A percentile compares a stretch with the other conserved stretches of the same genome.
Evolutionary conservation across 768 basidiomycete genomes (phyloP).

Genomic region (Boletus pseudo-olivaceus): DNA sequence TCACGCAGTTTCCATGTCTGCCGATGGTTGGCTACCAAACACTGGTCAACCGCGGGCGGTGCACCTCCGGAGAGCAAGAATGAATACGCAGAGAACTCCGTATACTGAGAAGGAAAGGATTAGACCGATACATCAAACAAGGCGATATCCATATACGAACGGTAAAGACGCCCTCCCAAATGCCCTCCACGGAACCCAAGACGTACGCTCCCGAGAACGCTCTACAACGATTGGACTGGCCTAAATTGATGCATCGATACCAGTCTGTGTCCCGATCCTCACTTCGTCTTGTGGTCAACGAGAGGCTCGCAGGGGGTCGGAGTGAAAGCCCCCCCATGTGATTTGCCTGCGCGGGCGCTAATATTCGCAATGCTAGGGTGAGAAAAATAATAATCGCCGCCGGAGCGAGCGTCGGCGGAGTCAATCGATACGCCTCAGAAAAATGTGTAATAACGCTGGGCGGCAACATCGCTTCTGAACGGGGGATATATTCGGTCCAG

Average conservation of each 20-base stretch:
- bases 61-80: slow-evolving; percentile 66
- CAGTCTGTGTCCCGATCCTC: slow-evolving; percentile 72
- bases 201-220: slow-evolving; percentile 46
- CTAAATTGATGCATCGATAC: slow-evolving; percentile 49
- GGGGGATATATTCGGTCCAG: slow-evolving; percentile 57
- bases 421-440: slow-evolving; percentile 42
- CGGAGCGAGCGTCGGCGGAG: slow-evolving; percentile 59
- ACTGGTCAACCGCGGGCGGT: slow-evolving; percentile 65
- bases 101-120: slow-evolving; percentile 47
- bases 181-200: slow-evolving; percentile 69
- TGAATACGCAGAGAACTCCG: slow-evolving; percentile 82
- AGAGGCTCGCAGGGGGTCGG: slow-evolving; percentile 11
- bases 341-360: slow-evolving; percentile 1
- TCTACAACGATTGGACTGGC: slow-evolving; percentile 30
- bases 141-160: slow-evolving; percentile 41
- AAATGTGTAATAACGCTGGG: slow-evolving; percentile 37
- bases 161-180: slow-evolving; percentile 79
- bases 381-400: slow-evolving; percentile 74
- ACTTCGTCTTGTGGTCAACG: slow-evolving; percentile 27
- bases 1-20: slow-evolving; percentile 90
- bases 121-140: not conserved
- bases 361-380: slow-evolving; percentile 40
- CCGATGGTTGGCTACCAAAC: slow-evolving; percentile 75
- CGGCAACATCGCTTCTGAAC: slow-evolving; percentile 18
- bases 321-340: slow-evolving; percentile 4